Conservation (phyloP, 352 stramenopile genomes). For the Pythium myriotylum region DNA sequence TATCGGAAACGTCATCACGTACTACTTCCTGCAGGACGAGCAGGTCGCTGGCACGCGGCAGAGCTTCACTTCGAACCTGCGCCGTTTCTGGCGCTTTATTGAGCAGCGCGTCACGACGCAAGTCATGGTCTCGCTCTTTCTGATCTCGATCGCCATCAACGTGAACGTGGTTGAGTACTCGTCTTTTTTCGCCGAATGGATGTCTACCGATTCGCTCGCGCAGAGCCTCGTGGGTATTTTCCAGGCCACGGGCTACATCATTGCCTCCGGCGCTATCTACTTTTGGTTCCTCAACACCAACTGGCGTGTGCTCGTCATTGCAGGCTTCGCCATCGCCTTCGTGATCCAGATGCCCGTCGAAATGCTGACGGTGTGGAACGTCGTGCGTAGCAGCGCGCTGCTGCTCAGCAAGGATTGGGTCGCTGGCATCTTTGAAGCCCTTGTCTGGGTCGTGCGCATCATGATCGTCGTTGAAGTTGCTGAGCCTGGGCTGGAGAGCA, state of each 20-base stretch:
- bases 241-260: constrained; percentile 17
- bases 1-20: constrained; percentile 15
- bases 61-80: constrained; percentile 24
- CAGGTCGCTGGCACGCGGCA: constrained; percentile 19
- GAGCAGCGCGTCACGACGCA: constrained; percentile 30
- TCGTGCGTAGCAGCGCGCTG: constrained; percentile 23
- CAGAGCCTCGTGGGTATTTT: constrained; percentile 24
- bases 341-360: constrained; percentile 21
- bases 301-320: constrained; percentile 25
- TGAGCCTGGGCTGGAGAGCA: constrained; percentile 28
- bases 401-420: constrained; percentile 23
- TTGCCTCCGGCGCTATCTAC: constrained; percentile 15
- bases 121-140: constrained; percentile 29
- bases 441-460: constrained; percentile 14
- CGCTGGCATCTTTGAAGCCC: constrained; percentile 18
- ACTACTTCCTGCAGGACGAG: constrained; percentile 25
- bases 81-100: constrained; percentile 29
- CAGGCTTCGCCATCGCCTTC: constrained; percentile 8
- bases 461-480: constrained; percentile 25
- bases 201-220: constrained; percentile 18
- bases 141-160: constrained; percentile 15
- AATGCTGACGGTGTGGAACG: constrained; percentile 20
- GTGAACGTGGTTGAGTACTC: constrained; percentile 21
- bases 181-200: constrained; percentile 12
- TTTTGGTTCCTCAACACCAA: constrained; percentile 32